phyloP scores from a whole-genome alignment of 2,329 filamentous ascomycete genomes.

The Trichoderma afroharzianum region DNA sequence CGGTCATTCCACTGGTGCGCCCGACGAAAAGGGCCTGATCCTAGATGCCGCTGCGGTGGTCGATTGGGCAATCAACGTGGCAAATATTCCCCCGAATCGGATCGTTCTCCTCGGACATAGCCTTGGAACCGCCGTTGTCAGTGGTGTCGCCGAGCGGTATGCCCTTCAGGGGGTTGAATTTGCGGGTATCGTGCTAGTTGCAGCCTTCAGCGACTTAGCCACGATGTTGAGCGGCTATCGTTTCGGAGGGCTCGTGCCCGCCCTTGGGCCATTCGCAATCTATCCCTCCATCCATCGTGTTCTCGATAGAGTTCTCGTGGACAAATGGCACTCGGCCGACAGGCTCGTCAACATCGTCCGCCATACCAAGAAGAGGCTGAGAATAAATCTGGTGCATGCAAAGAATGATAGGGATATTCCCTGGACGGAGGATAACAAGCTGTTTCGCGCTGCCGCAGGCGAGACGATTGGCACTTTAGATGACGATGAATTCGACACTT shows the following conservation, averaged over 20 bases:
- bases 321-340: conserved; percentile 73
- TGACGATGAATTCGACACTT: conserved; percentile 37
- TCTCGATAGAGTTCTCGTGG: conserved; percentile 63
- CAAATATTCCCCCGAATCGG: conserved; percentile 62
- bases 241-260: conserved; percentile 71
- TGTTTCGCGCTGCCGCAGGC: conserved; percentile 59
- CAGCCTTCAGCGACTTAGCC: conserved; percentile 72
- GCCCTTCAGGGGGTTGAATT: conserved; percentile 61
- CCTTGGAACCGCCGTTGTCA: conserved; percentile 79
- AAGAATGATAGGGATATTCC: conserved; percentile 80
- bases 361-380: conserved; percentile 51
- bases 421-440: conserved; percentile 62
- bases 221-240: conserved; percentile 73
- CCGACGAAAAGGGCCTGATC: conserved; percentile 77
- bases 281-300: conserved; percentile 63
- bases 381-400: conserved; percentile 74
- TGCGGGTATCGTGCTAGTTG: conserved; percentile 74
- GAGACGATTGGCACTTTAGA: conserved; percentile 41
- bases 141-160: conserved; percentile 70
- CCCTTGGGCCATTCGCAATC: conserved; percentile 69
- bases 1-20: conserved; percentile 73
- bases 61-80: conserved; percentile 64
- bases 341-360: conserved; percentile 58
- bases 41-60: conserved; percentile 71
- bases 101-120: conserved; percentile 85